These are phyloP conservation scores for Trypanosoma boissoni DNA, from an alignment of 208 protist species.

Conservation along the genomic window DNA sequence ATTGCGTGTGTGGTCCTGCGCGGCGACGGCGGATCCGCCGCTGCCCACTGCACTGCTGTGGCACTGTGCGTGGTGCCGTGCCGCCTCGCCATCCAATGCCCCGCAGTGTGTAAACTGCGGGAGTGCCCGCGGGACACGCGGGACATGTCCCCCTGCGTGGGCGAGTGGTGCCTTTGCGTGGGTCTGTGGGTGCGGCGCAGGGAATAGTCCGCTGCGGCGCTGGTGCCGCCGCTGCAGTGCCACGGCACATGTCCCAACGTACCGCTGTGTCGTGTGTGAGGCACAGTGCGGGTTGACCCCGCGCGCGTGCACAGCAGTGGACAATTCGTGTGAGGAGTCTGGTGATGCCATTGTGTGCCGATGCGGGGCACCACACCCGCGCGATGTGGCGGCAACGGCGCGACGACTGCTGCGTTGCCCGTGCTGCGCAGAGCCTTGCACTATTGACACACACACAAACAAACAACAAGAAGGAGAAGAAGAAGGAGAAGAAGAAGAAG, in stretches of 20 bases:
- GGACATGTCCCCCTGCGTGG: no score
- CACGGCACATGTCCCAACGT: constrained; percentile 4
- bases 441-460: no score
- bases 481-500: no score
- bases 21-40: no score
- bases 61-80: constrained; percentile 23
- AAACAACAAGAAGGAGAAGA: no score
- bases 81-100: constrained; percentile 7
- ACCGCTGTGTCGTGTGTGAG: constrained; percentile 22
- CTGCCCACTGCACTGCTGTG: constrained; percentile 5
- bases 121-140: constrained; percentile 6
- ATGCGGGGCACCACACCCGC: constrained; percentile 40
- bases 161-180: constrained; percentile 42
- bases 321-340: background rate
- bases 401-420: constrained; percentile 20
- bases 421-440: constrained; percentile 24
- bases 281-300: constrained; percentile 11
- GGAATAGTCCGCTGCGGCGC: constrained; percentile 34
- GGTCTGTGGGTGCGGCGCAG: constrained; percentile 63
- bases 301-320: constrained; percentile 1
- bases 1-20: no score
- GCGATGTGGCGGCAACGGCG: constrained; percentile 26
- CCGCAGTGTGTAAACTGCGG: background rate
- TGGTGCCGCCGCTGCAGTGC: constrained; percentile 60
- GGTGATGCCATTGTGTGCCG: constrained; percentile 4